phyloP scores from a whole-genome alignment of 139 green algal species.

The Nannochloris sp. region DNA sequence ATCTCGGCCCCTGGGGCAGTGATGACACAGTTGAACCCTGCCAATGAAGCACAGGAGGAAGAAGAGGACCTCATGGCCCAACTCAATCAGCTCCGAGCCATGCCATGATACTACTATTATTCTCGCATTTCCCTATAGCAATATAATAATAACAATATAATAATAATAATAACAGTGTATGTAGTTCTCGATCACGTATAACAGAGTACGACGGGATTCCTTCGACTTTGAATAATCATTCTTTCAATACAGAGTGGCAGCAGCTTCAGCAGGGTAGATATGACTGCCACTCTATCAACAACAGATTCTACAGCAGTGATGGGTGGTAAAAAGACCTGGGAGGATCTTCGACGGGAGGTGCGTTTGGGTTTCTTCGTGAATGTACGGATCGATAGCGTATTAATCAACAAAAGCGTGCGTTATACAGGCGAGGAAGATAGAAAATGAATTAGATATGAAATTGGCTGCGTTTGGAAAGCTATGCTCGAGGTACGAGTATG shows the following conservation, averaged over 20 bases:
- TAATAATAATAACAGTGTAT: too few species aligned
- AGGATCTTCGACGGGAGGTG: slow-evolving; percentile 2
- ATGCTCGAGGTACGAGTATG: slow-evolving; percentile 61
- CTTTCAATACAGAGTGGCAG: too few species aligned
- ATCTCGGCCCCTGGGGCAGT: slow-evolving; percentile 38
- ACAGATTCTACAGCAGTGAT: not conserved
- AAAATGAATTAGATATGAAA: slow-evolving; percentile 87
- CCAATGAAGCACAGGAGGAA: not conserved
- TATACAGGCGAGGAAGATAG: slow-evolving; percentile 73
- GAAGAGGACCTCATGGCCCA: not conserved
- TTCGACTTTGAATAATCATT: too few species aligned
- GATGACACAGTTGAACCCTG: not conserved
- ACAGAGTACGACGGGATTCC: too few species aligned
- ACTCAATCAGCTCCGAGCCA: not conserved
- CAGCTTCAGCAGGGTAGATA: too few species aligned
- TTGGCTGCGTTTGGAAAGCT: slow-evolving; percentile 80
- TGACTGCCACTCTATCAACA: not conserved
- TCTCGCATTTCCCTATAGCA: too few species aligned
- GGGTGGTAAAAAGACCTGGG: not conserved
- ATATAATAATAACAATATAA: too few species aligned
- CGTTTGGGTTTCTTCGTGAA: not conserved
- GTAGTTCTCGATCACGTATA: too few species aligned
- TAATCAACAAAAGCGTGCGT: not conserved
- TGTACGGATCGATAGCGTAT: not conserved
- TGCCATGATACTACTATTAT: not conserved